Conservation (phyloP, 2,329 filamentous ascomycete species). For the Ophiocordyceps camponoti-floridani region DNA sequence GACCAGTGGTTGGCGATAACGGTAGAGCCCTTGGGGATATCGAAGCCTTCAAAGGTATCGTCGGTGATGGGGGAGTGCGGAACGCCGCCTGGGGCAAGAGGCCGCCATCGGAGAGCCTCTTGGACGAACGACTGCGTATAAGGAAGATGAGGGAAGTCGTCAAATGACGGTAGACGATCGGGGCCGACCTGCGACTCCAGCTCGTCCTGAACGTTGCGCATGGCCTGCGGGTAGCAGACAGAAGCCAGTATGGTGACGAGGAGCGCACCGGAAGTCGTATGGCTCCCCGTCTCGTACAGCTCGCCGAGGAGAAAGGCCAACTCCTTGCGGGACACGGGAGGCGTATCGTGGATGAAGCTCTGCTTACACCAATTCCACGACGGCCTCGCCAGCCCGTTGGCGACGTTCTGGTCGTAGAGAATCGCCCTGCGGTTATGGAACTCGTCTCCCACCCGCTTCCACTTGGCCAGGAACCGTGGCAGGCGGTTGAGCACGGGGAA, state of each 20-base stretch:
- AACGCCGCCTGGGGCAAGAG: slow-evolving; percentile 23
- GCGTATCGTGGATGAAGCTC: neutral
- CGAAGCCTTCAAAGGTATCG: slow-evolving; percentile 26
- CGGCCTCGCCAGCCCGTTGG: neutral
- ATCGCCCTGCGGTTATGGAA: slow-evolving; percentile 15
- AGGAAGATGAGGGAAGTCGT: slow-evolving; percentile 28
- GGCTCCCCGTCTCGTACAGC: slow-evolving; percentile 22
- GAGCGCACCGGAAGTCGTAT: slow-evolving; percentile 26
- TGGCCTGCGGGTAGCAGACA: slow-evolving; percentile 1
- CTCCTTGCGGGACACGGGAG: slow-evolving; percentile 10
- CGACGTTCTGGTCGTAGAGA: neutral
- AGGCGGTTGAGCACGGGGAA: slow-evolving; percentile 22
- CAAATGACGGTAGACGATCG: slow-evolving; percentile 24
- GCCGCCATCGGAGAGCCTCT: slow-evolving; percentile 37
- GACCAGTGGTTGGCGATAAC: slow-evolving; percentile 1
- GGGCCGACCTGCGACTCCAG: slow-evolving; percentile 31
- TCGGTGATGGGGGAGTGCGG: slow-evolving; percentile 30
- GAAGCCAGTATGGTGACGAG: slow-evolving; percentile 2
- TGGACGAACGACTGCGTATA: slow-evolving; percentile 36
- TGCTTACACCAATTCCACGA: slow-evolving; percentile 3
- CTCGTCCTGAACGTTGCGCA: slow-evolving; percentile 25
- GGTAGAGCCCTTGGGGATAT: slow-evolving; percentile 21
- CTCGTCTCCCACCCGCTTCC: slow-evolving; percentile 14
- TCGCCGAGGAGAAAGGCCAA: slow-evolving; percentile 28
- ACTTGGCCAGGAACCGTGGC: slow-evolving; percentile 16